phyloP scores from a whole-genome alignment of 2,329 filamentous ascomycete species.

The Ceratocystis albifundus region DNA sequence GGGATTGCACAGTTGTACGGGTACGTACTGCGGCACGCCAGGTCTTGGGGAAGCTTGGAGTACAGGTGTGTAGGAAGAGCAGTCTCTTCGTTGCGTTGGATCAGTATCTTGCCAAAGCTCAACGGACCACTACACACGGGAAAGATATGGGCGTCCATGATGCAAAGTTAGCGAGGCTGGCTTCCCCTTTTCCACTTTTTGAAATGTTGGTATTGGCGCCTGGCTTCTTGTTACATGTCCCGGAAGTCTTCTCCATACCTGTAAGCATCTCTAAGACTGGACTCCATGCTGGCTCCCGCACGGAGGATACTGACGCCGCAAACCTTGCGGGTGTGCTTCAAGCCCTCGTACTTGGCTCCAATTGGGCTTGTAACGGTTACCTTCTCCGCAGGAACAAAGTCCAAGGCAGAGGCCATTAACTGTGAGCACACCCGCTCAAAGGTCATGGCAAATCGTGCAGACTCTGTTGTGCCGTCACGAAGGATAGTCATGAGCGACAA shows the following conservation, averaged over 20 bases:
- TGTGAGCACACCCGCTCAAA: slow-evolving; percentile 22
- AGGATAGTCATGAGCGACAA: slow-evolving; percentile 24
- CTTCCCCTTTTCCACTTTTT: neutral
- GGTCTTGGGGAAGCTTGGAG: slow-evolving; percentile 28
- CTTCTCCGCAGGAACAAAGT: slow-evolving; percentile 21
- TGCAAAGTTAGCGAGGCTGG: neutral
- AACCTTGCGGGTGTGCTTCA: slow-evolving; percentile 23
- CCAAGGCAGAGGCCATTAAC: slow-evolving; percentile 23
- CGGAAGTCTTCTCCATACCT: slow-evolving; percentile 24
- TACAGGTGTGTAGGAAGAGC: slow-evolving; percentile 28
- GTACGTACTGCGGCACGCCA: slow-evolving; percentile 23
- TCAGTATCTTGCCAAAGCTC: slow-evolving; percentile 30
- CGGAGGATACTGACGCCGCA: slow-evolving; percentile 30
- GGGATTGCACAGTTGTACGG: neutral
- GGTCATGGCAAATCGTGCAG: slow-evolving; percentile 19
- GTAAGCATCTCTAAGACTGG: slow-evolving; percentile 27
- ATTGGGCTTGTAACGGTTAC: slow-evolving; percentile 24
- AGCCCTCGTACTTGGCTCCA: slow-evolving; percentile 20
- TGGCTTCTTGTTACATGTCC: neutral
- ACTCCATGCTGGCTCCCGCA: slow-evolving; percentile 30
- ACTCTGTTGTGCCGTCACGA: slow-evolving; percentile 21
- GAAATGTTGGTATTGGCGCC: neutral
- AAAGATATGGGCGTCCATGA: neutral
- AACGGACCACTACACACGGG: slow-evolving; percentile 25
- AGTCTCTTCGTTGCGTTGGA: slow-evolving; percentile 30